Evolutionary conservation across 2,329 filamentous ascomycete species (phyloP), one percentile per base, ranked within the genome.

Genomic region (Aspergillus japonicus): DNA sequence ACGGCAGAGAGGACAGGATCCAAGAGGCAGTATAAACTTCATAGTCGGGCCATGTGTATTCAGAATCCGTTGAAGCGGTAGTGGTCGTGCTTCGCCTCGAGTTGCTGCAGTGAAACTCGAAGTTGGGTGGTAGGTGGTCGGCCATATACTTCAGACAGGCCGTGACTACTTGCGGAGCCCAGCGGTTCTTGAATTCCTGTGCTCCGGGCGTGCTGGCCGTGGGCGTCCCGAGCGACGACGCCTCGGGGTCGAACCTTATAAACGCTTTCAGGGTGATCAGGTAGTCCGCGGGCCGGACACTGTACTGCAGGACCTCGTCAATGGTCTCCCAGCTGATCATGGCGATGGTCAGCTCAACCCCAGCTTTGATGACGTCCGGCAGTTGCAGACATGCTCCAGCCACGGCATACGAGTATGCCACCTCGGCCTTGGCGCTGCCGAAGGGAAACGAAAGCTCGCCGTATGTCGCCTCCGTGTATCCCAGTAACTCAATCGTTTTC

Each of bases 341-440:
- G 0, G 60, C 58, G 3, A 67, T 42, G 6, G 65, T 68, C 31
- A 76, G 55, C 1, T 63, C 53, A 31, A 74, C 62, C 0, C 71
- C 73, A 0, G 64, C 60, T 10, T 69, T 57, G n/a, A 68, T 60
- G 47, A 75, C 62, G 1, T 60, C 60, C 4, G 48, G 54, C 6
- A 68, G 51, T 6, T 64, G 63, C 19, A 76, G 63, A 55, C 75
- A 76, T 0, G 69, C 68, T 0, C 73, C 73, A 0, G 66, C 66
- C 2, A 65, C 59, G 16, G 67, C 69, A 57, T 75, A 76, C 56
- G 68, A 73, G 6, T 75, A 42, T 14, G 68, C 66, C 33, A 75
- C 65, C 29, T 73, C 69, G 21, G 69, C 64, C 58, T 66, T 66
- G 11, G 67, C 66, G 12, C 50, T 59, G 21, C 59, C 66, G 29